phyloP scores from a whole-genome alignment of 768 basidiomycete species.

The Mycena albidolilacea region DNA sequence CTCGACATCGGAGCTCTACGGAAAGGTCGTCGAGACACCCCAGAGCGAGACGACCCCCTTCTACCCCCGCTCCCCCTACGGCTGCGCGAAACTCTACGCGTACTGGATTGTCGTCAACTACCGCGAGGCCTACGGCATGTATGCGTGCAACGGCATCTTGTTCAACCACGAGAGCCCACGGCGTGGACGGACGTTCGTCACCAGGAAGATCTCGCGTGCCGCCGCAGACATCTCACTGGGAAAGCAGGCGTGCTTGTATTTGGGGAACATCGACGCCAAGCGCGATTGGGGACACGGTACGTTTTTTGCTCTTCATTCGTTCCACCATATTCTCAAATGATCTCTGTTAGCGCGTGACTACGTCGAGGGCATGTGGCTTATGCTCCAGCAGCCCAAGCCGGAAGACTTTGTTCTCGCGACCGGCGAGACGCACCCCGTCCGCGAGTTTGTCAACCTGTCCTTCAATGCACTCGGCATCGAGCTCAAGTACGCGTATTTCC shows the following conservation, averaged over 20 bases:
- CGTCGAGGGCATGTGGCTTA: conserved; percentile 98
- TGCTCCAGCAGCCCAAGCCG: conserved; percentile 88
- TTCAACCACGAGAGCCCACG: conserved; percentile 99
- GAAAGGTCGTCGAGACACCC: conserved; percentile 95
- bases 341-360: conserved; percentile 79
- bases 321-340: neutral
- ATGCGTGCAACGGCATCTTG: conserved; percentile 95
- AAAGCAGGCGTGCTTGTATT: conserved; percentile 91
- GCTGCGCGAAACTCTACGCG: conserved; percentile 94
- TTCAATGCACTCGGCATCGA: conserved; percentile 78
- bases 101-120: conserved; percentile 95
- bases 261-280: conserved; percentile 94
- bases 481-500: conserved; percentile 65
- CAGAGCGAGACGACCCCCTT: conserved; percentile 98
- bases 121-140: conserved; percentile 97
- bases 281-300: conserved; percentile 98
- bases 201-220: conserved; percentile 93
- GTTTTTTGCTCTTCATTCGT: conserved; percentile 42
- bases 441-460: conserved; percentile 93
- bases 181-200: conserved; percentile 95
- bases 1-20: conserved; percentile 97
- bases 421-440: conserved; percentile 95
- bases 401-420: conserved; percentile 97
- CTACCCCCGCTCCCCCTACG: conserved; percentile 98
- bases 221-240: conserved; percentile 93